Conservation (phyloP, 2,329 filamentous ascomycete species). For the Claviceps arundinis region DNA sequence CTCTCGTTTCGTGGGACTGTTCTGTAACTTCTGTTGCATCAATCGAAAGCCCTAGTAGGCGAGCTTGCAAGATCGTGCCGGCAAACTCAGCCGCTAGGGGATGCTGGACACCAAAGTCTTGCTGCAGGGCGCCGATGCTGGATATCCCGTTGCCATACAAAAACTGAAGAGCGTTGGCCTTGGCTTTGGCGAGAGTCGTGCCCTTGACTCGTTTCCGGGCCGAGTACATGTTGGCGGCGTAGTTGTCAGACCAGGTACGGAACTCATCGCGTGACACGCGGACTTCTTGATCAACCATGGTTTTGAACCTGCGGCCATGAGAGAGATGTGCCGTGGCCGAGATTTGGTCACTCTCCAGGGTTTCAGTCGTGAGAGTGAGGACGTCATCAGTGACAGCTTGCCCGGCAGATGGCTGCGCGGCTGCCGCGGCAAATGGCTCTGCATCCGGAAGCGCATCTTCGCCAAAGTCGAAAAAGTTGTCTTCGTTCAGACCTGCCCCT, state of each 20-base stretch:
- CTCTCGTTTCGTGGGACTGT: conserved; percentile 8
- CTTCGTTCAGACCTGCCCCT: not conserved
- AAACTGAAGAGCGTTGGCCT: conserved; percentile 19
- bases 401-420: conserved; percentile 7
- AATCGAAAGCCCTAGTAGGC: conserved; percentile 14
- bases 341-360: conserved; percentile 10
- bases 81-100: conserved; percentile 32
- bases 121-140: conserved; percentile 13
- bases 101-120: conserved; percentile 20
- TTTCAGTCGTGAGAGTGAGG: conserved; percentile 10
- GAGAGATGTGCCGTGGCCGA: conserved; percentile 11
- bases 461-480: conserved; percentile 21
- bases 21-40: conserved; percentile 11
- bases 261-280: conserved; percentile 24
- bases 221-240: conserved; percentile 41
- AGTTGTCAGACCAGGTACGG: conserved; percentile 28
- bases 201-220: conserved; percentile 13
- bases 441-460: conserved; percentile 26
- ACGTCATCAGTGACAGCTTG: conserved; percentile 8
- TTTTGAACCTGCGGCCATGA: conserved; percentile 14
- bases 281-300: conserved; percentile 20
- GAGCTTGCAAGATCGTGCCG: conserved; percentile 27
- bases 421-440: conserved; percentile 18
- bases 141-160: conserved; percentile 24
- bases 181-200: conserved; percentile 24